Conservation (phyloP, 2,329 filamentous ascomycete species). For the Botryotinia narcissicola region DNA sequence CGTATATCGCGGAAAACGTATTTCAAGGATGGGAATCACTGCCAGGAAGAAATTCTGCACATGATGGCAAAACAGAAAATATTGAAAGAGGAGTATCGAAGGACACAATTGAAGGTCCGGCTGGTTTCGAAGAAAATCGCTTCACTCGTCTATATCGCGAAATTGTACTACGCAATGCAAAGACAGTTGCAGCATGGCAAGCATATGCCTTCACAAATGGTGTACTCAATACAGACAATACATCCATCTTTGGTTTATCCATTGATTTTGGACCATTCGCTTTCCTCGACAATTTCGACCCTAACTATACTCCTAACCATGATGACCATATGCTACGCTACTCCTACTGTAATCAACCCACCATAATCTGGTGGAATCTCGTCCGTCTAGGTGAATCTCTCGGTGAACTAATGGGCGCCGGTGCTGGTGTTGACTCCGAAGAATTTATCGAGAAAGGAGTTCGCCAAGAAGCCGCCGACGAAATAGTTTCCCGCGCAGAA, state of each 20-base stretch:
- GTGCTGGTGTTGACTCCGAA: slow-evolving; percentile 66
- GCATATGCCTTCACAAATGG: slow-evolving; percentile 99
- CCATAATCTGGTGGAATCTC: slow-evolving; percentile 98
- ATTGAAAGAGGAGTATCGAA: slow-evolving; percentile 49
- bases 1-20: slow-evolving; percentile 84
- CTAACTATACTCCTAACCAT: slow-evolving; percentile 92
- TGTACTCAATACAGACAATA: slow-evolving; percentile 97
- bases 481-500: slow-evolving; percentile 78
- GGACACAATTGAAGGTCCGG: slow-evolving; percentile 63
- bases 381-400: slow-evolving; percentile 86
- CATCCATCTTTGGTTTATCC: slow-evolving; percentile 81
- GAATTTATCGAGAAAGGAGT: slow-evolving; percentile 73
- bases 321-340: slow-evolving; percentile 88
- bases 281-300: slow-evolving; percentile 97
- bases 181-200: slow-evolving; percentile 90
- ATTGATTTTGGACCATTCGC: slow-evolving; percentile 97
- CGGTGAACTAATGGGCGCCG: slow-evolving; percentile 83
- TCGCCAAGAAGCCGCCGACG: slow-evolving; percentile 61
- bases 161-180: slow-evolving; percentile 79
- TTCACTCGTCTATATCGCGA: slow-evolving; percentile 86
- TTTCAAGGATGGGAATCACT: slow-evolving; percentile 85
- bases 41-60: slow-evolving; percentile 57
- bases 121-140: slow-evolving; percentile 73
- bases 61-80: slow-evolving; percentile 46
- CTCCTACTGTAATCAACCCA: slow-evolving; percentile 89